phyloP scores from a whole-genome alignment of 805 yeast species.

The Cyberlindnera xishuangbannaensis region DNA sequence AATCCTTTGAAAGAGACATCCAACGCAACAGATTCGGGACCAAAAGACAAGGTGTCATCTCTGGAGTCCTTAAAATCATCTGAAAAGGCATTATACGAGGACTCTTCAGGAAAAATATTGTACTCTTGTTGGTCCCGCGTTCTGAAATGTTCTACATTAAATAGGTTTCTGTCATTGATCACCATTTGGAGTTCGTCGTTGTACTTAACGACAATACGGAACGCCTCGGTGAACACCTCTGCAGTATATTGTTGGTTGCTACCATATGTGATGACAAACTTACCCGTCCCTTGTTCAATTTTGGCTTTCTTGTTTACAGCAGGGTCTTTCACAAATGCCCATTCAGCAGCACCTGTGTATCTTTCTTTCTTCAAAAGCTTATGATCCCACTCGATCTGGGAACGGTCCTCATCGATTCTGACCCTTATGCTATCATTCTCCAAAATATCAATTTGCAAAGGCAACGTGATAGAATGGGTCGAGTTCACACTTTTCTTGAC shows the following conservation, averaged over 20 bases:
- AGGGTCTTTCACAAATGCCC: constrained; percentile 44
- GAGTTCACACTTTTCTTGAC: constrained; percentile 41
- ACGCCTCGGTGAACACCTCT: constrained; percentile 39
- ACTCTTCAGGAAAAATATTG: constrained; percentile 52
- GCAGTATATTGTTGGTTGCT: constrained; percentile 34
- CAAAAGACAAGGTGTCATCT: constrained; percentile 62
- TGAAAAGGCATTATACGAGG: constrained; percentile 56
- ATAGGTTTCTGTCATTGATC: constrained; percentile 61
- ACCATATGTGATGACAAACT: constrained; percentile 32
- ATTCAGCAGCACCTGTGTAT: constrained; percentile 52
- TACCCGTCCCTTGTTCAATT: constrained; percentile 18
- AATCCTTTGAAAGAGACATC: constrained; percentile 65
- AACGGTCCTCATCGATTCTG: constrained; percentile 55
- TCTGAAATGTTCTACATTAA: constrained; percentile 84
- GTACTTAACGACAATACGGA: constrained; percentile 44
- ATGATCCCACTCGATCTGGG: constrained; percentile 18
- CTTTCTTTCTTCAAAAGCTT: constrained; percentile 38
- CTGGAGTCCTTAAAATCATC: constrained; percentile 68
- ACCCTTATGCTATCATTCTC: constrained; percentile 56
- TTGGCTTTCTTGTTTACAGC: constrained; percentile 5
- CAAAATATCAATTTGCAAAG: constrained; percentile 53
- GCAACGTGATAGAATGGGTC: constrained; percentile 39
- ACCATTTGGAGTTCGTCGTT: constrained; percentile 43
- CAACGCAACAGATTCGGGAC: constrained; percentile 84
- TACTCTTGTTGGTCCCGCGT: constrained; percentile 34